Base-by-base conservation (phyloP, 768 basidiomycete species). In the Cystofilobasidium ferigula region DNA sequence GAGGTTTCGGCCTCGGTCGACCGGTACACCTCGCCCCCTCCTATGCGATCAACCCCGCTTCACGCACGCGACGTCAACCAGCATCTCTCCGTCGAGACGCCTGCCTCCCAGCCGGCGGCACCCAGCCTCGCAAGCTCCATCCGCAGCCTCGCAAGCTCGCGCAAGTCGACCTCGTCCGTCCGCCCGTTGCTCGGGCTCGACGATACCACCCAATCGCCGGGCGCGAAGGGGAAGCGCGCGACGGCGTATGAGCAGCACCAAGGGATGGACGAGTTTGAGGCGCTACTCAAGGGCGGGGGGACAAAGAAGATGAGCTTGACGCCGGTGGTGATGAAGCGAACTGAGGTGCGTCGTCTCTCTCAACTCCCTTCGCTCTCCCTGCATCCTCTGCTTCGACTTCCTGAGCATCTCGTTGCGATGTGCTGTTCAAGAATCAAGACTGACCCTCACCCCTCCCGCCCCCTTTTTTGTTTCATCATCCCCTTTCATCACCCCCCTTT, bases 221-320 rank as follows among this genome's bases (percentile, higher is more conserved):
- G 8, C 6, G 45, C 40, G 40, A 34, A 51, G 42, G 53, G 13
- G 18, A 30, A 35, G 24, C 35, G 24, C 26, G 35, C 64, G 34
- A 54, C 24, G 30, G 9, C 35, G n/a, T 32, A 34, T 0, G 57
- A 53, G 28, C 20, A 34, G 48, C 32, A 26, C 18, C 47, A 51
- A 24, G 61, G 61, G 9, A 22, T 34, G 42, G 42, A 51, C 12
- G 54, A 67, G 43, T 67, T 67, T 53, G 66, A 67, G 22, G 51
- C 42, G 18, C 51, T 67, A 34, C 35, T 67, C 24, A 40, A 60
- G 30, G 60, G 61, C 18, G 56, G 47, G 34, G 24, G 53, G 30
- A 67, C 66, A 13, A 56, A 56, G 42, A 67, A 67, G 57, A 40
- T 67, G 38, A 57, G 42, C 18, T 38, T 67, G 38, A 67, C 66